Evolutionary conservation across 495 filamentous ascomycete genomes (phyloP).

Genomic region (Penicillium coprophilum): DNA sequence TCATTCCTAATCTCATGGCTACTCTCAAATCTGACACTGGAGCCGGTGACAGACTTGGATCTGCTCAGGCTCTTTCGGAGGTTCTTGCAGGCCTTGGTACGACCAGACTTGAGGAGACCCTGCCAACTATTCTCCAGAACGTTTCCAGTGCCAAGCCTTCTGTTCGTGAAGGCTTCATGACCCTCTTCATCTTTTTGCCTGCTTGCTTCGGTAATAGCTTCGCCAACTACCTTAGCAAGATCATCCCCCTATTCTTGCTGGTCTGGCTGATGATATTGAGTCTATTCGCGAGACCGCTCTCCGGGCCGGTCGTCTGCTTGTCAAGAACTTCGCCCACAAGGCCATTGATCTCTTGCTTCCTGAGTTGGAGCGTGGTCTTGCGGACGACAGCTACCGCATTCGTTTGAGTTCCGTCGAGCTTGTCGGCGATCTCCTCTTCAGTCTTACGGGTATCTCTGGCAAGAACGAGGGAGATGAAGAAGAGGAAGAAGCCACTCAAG

Average conservation of each 20-base stretch:
- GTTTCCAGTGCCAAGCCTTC: conserved; percentile 86
- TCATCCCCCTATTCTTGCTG: conserved; percentile 92
- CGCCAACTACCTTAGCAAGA: conserved; percentile 88
- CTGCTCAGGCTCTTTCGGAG: conserved; percentile 94
- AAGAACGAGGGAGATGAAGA: conserved; percentile 81
- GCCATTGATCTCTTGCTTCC: conserved; percentile 92
- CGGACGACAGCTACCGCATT: conserved; percentile 94
- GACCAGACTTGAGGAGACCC: conserved; percentile 85
- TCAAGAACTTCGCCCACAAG: conserved; percentile 96
- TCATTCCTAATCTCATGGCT: conserved; percentile 95
- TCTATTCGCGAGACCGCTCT: conserved; percentile 92
- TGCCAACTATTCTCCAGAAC: conserved; percentile 96
- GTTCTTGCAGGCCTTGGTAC: conserved; percentile 95
- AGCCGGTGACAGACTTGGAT: conserved; percentile 91
- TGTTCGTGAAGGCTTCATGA: conserved; percentile 98
- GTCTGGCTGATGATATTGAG: conserved; percentile 93
- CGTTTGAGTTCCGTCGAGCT: conserved; percentile 96
- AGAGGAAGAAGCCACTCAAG: conserved; percentile 73
- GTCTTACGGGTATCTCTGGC: conserved; percentile 89
- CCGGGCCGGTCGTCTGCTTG: conserved; percentile 85
- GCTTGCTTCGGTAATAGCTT: conserved; percentile 99
- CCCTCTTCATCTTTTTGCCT: conserved; percentile 96
- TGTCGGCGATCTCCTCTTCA: conserved; percentile 95
- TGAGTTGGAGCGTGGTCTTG: conserved; percentile 91
- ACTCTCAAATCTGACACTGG: conserved; percentile 97